A percentile compares a stretch with the other conserved stretches of the same genome.
Evolutionary conservation across 1,284 basidiomycete species (phyloP).

Genomic region (Sparassis latifolia): DNA sequence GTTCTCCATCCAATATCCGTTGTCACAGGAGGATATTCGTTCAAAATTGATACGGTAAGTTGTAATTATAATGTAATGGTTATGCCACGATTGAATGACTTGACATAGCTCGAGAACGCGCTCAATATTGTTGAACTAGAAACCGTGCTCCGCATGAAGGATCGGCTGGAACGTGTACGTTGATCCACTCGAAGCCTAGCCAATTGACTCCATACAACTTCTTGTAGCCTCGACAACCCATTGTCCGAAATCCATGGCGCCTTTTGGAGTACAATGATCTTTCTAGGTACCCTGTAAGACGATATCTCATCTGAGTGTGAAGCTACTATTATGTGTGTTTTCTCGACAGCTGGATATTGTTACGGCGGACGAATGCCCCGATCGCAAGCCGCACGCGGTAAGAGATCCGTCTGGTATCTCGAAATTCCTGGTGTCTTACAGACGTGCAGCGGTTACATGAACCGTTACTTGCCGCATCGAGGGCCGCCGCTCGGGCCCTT

Average conservation of each 20-base stretch:
- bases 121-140: constrained; percentile 9
- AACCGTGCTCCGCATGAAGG: constrained; percentile 5
- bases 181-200: background rate
- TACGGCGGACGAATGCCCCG: constrained; percentile 6
- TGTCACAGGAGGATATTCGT: constrained; percentile 5
- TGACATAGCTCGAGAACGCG: constrained; percentile 6
- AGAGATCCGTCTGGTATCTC: background rate
- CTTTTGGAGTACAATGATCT: background rate
- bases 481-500: constrained; percentile 1
- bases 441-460: constrained; percentile 1
- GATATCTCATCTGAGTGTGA: background rate
- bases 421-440: background rate
- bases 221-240: background rate
- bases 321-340: no score
- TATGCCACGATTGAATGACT: no score
- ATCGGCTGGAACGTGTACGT: constrained; percentile 4
- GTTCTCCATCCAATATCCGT: constrained; percentile 4
- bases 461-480: background rate
- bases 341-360: constrained; percentile 6
- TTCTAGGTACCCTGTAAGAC: background rate
- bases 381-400: constrained; percentile 8
- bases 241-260: background rate
- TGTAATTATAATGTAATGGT: background rate
- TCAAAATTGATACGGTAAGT: constrained; percentile 4
- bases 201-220: no score